Evolutionary conservation across 148 eudicot species (phyloP).

Genomic region (Nyssa sinensis): DNA sequence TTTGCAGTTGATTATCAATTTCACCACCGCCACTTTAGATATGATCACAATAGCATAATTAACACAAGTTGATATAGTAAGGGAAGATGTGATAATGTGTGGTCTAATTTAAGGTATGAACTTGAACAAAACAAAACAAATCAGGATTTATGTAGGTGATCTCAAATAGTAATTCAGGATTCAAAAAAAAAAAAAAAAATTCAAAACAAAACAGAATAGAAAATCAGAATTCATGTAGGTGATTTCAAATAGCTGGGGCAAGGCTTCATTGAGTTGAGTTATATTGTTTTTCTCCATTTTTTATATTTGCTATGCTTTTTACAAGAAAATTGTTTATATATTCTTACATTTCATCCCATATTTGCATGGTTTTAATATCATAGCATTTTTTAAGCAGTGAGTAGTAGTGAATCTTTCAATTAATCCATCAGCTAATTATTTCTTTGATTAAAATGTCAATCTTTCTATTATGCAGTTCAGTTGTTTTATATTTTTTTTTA

Average conservation of each 20-base stretch:
- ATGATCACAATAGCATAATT: background rate
- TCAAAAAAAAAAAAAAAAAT: no score
- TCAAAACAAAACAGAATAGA: no score
- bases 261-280: no score
- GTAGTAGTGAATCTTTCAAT: background rate
- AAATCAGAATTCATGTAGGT: no score
- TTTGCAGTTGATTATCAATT: background rate
- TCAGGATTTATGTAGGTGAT: no score
- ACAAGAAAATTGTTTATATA: background rate
- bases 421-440: background rate
- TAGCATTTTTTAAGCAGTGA: background rate
- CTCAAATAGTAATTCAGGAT: no score
- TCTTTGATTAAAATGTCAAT: background rate
- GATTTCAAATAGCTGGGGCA: no score
- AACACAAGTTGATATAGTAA: no score
- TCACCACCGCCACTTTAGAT: background rate
- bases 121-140: no score
- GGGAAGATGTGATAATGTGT: no score
- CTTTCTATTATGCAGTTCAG: background rate
- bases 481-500: background rate
- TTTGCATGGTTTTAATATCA: background rate
- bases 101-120: no score
- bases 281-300: background rate
- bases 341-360: background rate
- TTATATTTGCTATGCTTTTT: no score